Evolutionary conservation across 1,284 basidiomycete species (phyloP).

Genomic region (Fomes fomentarius): DNA sequence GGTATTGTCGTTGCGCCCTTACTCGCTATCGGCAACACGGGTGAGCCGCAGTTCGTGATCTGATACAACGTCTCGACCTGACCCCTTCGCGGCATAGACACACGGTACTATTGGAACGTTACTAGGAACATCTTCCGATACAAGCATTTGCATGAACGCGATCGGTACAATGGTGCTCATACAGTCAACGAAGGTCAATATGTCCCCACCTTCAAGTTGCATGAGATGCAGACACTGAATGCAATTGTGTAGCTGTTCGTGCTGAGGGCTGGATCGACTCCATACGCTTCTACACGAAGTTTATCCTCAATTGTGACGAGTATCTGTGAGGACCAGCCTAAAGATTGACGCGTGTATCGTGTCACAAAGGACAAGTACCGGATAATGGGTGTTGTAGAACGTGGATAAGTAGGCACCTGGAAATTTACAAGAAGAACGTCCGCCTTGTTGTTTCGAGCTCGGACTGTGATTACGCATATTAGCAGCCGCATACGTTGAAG

Average conservation of each 20-base stretch:
- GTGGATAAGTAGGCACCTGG: not conserved
- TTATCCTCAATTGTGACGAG: conserved; percentile 33
- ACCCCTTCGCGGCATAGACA: conserved; percentile 38
- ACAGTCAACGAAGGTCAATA: conserved; percentile 44
- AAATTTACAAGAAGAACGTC: conserved; percentile 76
- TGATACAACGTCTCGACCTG: not conserved
- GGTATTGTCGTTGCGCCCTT: conserved; percentile 41
- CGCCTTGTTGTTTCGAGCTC: conserved; percentile 76
- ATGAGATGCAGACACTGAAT: not conserved
- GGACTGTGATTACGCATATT: conserved; percentile 48
- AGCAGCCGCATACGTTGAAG: not conserved
- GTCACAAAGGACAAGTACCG: no score
- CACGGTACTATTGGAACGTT: conserved; percentile 48
- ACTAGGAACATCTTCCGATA: conserved; percentile 49
- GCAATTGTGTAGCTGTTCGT: conserved; percentile 18
- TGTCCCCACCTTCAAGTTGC: not conserved
- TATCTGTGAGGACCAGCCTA: conserved; percentile 7
- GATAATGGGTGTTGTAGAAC: not conserved
- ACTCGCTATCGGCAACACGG: conserved; percentile 40
- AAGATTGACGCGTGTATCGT: no score
- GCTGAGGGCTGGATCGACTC: conserved; percentile 26
- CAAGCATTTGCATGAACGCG: conserved; percentile 32
- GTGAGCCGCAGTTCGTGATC: conserved; percentile 23
- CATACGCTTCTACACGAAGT: conserved; percentile 31
- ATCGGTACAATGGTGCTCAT: conserved; percentile 45